These are phyloP conservation scores for Phytophthora lateralis DNA, from an alignment of 352 stramenopile genomes.

Conservation along the genomic window DNA sequence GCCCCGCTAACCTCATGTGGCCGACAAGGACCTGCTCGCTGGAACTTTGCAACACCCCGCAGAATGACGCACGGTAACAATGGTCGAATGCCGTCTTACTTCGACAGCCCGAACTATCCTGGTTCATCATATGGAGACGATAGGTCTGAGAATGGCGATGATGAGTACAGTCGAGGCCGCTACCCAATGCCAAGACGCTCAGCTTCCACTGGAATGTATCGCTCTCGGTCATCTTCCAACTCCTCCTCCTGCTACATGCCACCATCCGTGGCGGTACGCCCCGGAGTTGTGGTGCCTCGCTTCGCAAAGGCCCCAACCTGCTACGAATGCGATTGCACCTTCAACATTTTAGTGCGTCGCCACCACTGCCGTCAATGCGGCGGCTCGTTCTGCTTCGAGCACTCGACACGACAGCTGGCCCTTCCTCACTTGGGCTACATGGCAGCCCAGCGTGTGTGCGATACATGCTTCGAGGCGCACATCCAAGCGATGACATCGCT, in stretches of 20 bases:
- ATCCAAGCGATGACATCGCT: conserved; percentile 48
- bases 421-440: conserved; percentile 75
- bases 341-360: conserved; percentile 70
- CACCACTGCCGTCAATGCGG: conserved; percentile 87
- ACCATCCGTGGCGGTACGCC: conserved; percentile 24
- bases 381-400: conserved; percentile 86
- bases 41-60: conserved; percentile 29
- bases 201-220: conserved; percentile 42
- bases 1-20: conserved; percentile 35
- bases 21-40: conserved; percentile 20
- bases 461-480: conserved; percentile 79
- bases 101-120: conserved; percentile 27
- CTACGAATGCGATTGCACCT: conserved; percentile 74
- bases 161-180: conserved; percentile 27
- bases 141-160: conserved; percentile 29
- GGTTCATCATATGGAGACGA: conserved; percentile 39
- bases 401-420: conserved; percentile 74
- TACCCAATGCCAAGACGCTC: conserved; percentile 39
- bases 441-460: conserved; percentile 81
- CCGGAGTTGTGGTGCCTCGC: conserved; percentile 51
- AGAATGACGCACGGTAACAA: conserved; percentile 29
- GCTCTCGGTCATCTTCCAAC: conserved; percentile 39
- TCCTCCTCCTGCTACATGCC: conserved; percentile 36
- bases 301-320: conserved; percentile 74
- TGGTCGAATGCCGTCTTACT: conserved; percentile 26